Evolutionary conservation across 257 asterid genomes (phyloP).

Genomic region (Solanum gracilifrons): DNA sequence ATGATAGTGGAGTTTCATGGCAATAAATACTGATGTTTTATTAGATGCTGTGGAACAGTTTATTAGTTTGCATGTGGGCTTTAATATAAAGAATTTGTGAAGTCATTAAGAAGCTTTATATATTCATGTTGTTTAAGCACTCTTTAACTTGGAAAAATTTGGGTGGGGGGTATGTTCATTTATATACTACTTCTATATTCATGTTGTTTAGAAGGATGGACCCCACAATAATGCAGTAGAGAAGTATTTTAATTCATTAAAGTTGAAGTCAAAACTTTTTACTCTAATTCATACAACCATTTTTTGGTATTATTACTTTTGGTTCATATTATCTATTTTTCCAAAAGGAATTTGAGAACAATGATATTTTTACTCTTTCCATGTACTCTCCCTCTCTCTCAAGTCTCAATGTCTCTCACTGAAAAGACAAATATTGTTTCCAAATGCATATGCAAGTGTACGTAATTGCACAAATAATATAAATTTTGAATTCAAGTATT

Average conservation of each 20-base stretch:
- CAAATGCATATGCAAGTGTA: neutral
- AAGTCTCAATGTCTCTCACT: neutral
- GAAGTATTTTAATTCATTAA: neutral
- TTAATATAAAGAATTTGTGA: neutral
- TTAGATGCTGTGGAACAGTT: neutral
- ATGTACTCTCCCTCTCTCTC: neutral
- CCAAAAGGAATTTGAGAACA: neutral
- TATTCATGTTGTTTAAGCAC: neutral
- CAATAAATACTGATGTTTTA: neutral
- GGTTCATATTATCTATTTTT: neutral
- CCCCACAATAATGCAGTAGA: neutral
- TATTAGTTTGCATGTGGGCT: neutral
- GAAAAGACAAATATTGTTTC: neutral
- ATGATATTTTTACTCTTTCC: neutral
- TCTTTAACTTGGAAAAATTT: neutral
- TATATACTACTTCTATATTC: neutral
- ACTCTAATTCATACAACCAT: neutral
- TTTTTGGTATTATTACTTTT: neutral
- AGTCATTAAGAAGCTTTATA: neutral
- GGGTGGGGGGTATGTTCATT: neutral
- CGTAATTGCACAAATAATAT: neutral
- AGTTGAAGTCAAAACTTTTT: neutral
- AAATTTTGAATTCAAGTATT: neutral
- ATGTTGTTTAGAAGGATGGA: neutral
- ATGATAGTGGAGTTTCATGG: conserved; percentile 6